Evolutionary conservation across 2,329 filamentous ascomycete species (phyloP).

Genomic region (Graphium sp.): DNA sequence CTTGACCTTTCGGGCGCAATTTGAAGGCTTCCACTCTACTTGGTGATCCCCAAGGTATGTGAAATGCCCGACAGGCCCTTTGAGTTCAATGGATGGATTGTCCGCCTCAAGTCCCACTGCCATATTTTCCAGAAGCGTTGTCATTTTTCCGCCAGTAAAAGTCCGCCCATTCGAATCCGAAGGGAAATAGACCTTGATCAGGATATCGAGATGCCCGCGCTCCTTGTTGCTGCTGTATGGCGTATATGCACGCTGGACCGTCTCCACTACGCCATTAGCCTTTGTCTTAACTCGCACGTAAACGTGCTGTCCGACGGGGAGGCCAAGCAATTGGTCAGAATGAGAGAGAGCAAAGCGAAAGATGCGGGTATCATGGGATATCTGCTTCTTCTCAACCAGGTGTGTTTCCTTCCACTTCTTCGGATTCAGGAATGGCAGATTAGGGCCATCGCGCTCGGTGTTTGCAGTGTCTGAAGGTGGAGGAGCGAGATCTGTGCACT

Average conservation of each 20-base stretch:
- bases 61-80: slow-evolving; percentile 77
- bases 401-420: slow-evolving; percentile 58
- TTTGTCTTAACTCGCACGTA: slow-evolving; percentile 69
- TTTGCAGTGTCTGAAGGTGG: slow-evolving; percentile 11
- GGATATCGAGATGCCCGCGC: slow-evolving; percentile 50
- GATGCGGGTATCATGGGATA: slow-evolving; percentile 66
- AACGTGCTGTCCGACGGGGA: slow-evolving; percentile 74
- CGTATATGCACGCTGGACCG: slow-evolving; percentile 76
- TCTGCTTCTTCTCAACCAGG: slow-evolving; percentile 47
- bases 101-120: slow-evolving; percentile 33
- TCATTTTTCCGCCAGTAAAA: slow-evolving; percentile 60
- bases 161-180: too few species aligned
- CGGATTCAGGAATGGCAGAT: slow-evolving; percentile 50
- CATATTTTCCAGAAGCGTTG: slow-evolving; percentile 47
- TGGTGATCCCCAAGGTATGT: slow-evolving; percentile 49
- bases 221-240: slow-evolving; percentile 51
- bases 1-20: slow-evolving; percentile 36
- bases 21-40: slow-evolving; percentile 46
- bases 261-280: slow-evolving; percentile 36
- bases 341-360: slow-evolving; percentile 71
- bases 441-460: slow-evolving; percentile 15
- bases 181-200: slow-evolving; percentile 70
- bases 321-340: slow-evolving; percentile 49
- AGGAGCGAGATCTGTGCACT: slow-evolving; percentile 37
- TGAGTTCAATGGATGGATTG: slow-evolving; percentile 57